phyloP scores from a whole-genome alignment of 306 rosid species.

The Rosa lucieae region DNA sequence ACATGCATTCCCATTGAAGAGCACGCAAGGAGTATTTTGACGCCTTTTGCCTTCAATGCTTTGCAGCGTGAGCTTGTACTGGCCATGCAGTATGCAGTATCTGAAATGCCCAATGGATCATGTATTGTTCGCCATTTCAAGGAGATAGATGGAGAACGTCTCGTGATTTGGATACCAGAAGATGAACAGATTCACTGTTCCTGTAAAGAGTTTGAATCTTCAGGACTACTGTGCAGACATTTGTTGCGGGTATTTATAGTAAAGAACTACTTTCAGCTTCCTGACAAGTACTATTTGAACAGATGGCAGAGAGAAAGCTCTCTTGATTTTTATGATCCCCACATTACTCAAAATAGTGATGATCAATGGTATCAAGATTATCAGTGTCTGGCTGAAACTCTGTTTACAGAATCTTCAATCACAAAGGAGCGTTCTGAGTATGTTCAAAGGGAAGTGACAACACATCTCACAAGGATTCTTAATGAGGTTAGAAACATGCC shows the following conservation, averaged over 20 bases:
- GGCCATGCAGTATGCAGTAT: constrained; percentile 79
- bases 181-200: constrained; percentile 84
- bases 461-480: constrained; percentile 70
- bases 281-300: constrained; percentile 65
- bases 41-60: constrained; percentile 80
- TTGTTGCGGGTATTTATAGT: constrained; percentile 57
- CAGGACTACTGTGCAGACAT: constrained; percentile 88
- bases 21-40: constrained; percentile 73
- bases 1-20: constrained; percentile 88
- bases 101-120: constrained; percentile 81
- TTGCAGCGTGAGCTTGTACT: constrained; percentile 70
- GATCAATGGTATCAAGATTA: constrained; percentile 83
- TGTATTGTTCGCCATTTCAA: constrained; percentile 71
- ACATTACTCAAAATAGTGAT: constrained; percentile 33
- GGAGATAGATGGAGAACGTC: constrained; percentile 67
- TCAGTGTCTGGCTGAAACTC: constrained; percentile 64
- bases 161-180: constrained; percentile 72
- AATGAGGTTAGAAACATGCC: constrained; percentile 81
- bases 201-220: constrained; percentile 93
- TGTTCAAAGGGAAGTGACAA: constrained; percentile 59
- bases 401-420: constrained; percentile 70
- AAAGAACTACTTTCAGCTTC: constrained; percentile 90
- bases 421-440: constrained; percentile 86
- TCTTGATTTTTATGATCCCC: constrained; percentile 43
- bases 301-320: constrained; percentile 79